Percentiles rank a stretch among this genome's conserved stretches.
Conservation (phyloP, 2,329 filamentous ascomycete genomes). For the Rasamsonia emersonii region DNA sequence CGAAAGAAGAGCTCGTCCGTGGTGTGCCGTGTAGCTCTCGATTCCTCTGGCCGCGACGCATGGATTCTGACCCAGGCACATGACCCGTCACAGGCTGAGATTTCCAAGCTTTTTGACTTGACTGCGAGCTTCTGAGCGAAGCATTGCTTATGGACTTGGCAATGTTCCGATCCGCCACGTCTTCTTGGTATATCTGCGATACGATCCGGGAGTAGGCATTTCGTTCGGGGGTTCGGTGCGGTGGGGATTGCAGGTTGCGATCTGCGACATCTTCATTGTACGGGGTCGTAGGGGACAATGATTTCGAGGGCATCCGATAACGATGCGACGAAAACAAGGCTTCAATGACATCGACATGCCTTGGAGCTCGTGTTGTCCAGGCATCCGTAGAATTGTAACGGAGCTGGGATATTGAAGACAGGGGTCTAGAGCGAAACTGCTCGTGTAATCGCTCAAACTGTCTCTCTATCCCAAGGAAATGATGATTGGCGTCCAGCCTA, state of each 20-base stretch:
- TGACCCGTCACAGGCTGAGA: not conserved
- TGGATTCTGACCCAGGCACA: constrained; percentile 2
- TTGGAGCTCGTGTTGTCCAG: constrained; percentile 14
- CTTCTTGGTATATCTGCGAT: constrained; percentile 32
- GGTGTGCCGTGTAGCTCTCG: not conserved
- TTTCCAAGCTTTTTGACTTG: constrained; percentile 1
- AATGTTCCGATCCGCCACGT: constrained; percentile 35
- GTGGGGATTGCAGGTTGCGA: constrained; percentile 28
- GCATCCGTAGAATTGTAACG: constrained; percentile 15
- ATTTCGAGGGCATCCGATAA: constrained; percentile 15
- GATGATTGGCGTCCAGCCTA: constrained; percentile 18
- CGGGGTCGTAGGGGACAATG: constrained; percentile 23
- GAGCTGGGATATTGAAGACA: constrained; percentile 18
- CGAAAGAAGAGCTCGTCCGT: constrained; percentile 4
- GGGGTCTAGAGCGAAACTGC: constrained; percentile 21
- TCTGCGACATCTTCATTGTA: constrained; percentile 38
- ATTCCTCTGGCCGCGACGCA: constrained; percentile 1
- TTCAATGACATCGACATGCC: constrained; percentile 34
- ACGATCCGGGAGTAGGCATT: constrained; percentile 22
- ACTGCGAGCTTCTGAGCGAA: constrained; percentile 1
- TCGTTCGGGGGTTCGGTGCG: constrained; percentile 13
- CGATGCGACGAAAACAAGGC: constrained; percentile 29
- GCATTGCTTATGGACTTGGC: constrained; percentile 15
- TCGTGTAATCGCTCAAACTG: constrained; percentile 32
- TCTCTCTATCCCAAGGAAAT: constrained; percentile 30